phyloP scores from a whole-genome alignment of 495 filamentous ascomycete genomes.

The Penicillium fimorum region DNA sequence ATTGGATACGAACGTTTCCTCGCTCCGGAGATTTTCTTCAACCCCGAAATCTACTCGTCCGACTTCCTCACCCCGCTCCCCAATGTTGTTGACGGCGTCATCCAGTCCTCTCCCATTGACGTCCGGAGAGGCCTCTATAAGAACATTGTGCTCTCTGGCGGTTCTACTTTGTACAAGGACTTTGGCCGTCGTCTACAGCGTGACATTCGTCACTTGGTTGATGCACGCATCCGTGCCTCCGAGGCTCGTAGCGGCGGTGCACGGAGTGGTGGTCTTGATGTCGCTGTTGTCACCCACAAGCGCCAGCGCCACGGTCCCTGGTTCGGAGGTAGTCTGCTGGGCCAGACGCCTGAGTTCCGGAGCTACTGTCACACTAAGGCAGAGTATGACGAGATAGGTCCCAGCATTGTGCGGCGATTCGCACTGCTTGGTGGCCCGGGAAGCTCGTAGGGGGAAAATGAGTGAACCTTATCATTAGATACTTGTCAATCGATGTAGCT shows the following conservation, averaged over 20 bases:
- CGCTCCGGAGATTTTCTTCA: slow-evolving; percentile 99
- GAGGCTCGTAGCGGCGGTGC: slow-evolving; percentile 86
- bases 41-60: slow-evolving; percentile 97
- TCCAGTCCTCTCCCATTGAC: slow-evolving; percentile 95
- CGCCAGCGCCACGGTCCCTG: slow-evolving; percentile 94
- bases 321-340: slow-evolving; percentile 95
- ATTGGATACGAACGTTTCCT: slow-evolving; percentile 98
- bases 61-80: slow-evolving; percentile 96
- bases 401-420: slow-evolving; percentile 93
- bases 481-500: slow-evolving; percentile 28
- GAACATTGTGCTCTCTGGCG: slow-evolving; percentile 97
- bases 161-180: slow-evolving; percentile 95
- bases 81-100: slow-evolving; percentile 90
- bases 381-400: slow-evolving; percentile 90
- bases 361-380: slow-evolving; percentile 99
- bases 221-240: slow-evolving; percentile 84
- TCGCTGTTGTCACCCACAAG: slow-evolving; percentile 95
- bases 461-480: slow-evolving; percentile 18
- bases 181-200: slow-evolving; percentile 93
- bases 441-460: slow-evolving; percentile 41
- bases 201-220: slow-evolving; percentile 93
- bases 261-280: slow-evolving; percentile 80
- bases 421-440: slow-evolving; percentile 92
- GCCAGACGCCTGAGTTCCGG: slow-evolving; percentile 97
- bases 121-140: slow-evolving; percentile 97